phyloP scores from a whole-genome alignment of 208 protist species.

The Crithidia sp. region DNA sequence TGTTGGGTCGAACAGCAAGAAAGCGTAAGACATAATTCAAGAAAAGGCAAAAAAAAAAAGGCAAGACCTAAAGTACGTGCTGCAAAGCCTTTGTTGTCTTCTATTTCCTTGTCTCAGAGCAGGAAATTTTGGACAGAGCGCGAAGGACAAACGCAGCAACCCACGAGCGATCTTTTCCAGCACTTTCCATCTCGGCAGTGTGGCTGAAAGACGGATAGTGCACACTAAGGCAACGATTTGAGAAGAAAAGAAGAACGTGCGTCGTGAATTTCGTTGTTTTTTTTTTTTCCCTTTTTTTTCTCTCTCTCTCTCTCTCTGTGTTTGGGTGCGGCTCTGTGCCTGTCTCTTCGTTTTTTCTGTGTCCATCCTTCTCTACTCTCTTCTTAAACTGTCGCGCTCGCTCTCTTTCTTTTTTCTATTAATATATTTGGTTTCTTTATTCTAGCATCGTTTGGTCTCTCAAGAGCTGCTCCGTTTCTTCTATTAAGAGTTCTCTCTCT shows the following conservation, averaged over 20 bases:
- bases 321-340: neutral
- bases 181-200: no score
- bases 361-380: conserved; percentile 28
- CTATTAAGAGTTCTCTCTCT: no score
- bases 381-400: conserved; percentile 11
- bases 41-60: neutral
- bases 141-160: no score
- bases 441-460: neutral
- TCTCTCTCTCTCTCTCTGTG: conserved; percentile 14
- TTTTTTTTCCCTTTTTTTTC: conserved; percentile 6
- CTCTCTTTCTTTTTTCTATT: conserved; percentile 27
- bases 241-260: no score
- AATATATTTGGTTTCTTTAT: neutral
- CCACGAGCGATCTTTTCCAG: no score
- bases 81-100: neutral
- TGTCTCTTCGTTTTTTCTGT: neutral
- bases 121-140: no score
- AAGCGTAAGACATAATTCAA: neutral
- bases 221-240: no score
- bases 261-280: neutral
- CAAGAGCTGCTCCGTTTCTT: neutral
- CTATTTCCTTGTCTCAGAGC: neutral
- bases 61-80: no score
- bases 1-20: neutral
- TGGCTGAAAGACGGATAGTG: no score